Base-by-base conservation (phyloP, 1,139 yeast genomes). In the Scheffersomyces segobiensis region DNA sequence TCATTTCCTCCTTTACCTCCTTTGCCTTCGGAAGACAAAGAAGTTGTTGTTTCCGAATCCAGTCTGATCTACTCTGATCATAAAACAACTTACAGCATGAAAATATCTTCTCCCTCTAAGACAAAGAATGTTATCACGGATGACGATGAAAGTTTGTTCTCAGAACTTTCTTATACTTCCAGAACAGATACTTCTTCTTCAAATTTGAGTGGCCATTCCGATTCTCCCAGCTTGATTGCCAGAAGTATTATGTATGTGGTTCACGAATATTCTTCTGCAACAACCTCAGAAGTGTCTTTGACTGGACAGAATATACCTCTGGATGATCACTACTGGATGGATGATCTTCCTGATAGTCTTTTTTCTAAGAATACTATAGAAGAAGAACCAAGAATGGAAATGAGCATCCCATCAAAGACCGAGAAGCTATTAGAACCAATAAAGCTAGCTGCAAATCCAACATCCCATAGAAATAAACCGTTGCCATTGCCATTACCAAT, bases 111-210 rank as follows among this genome's bases (percentile, higher is more conserved):
- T 32, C 42, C 42, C 42, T 32, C 2, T 32, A 32, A 32, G 12
- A 17, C 42, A 32, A 32, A 14, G 42, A 32, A 32, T 32, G 42
- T 32, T 32, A 32, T 32, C 42, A 32, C 42, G 12, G 67, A 65
- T 24, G 68, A 65, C 49, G 60, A 61, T 17, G 75, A 72, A 55
- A 70, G 73, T 56, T 62, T 72, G 50, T 70, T 71, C 53, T 70
- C 72, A 7, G 63, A 63, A n/a, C 8, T 24, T 39, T 32, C 53
- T 19, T 14, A 19, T 14, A 8, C 47, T 17, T 17, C 47, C 7
- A 20, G 42, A 39, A 51, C 57, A 54, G 21, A 55, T 52, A 18
- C 52, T 53, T 20, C 51, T 53, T 20, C 51, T 50, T 8, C 46
- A 47, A 4, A 49, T 47, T 24, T 55, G 52, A 19, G 49, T 52